Evolutionary conservation across 2,329 filamentous ascomycete genomes (phyloP).

Genomic region (Hypoxylon sp.): DNA sequence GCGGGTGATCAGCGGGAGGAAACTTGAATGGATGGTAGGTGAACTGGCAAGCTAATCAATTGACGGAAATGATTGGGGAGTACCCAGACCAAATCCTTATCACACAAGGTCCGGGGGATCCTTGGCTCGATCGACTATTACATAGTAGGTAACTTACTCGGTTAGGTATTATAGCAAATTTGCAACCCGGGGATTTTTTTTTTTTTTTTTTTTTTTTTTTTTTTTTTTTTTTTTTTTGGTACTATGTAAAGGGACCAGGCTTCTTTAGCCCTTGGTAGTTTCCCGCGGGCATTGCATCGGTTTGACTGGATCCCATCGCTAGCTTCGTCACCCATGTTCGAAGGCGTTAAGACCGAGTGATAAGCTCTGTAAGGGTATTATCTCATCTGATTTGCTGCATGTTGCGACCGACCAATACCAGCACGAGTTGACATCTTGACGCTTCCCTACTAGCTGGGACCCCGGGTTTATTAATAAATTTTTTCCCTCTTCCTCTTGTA

Average conservation of each 20-base stretch:
- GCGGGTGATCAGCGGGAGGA: neutral
- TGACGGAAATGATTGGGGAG: neutral
- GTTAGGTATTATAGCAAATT: neutral
- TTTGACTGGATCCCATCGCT: neutral
- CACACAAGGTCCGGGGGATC: neutral
- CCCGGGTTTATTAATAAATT: neutral
- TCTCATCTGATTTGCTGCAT: conserved; percentile 46
- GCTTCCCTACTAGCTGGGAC: conserved; percentile 12
- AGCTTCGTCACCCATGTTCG: conserved; percentile 16
- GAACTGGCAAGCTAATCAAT: neutral
- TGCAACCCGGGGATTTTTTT: too few relatives aligned
- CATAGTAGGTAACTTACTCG: too few relatives aligned
- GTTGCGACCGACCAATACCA: conserved; percentile 31
- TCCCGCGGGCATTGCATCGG: neutral
- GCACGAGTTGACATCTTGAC: conserved; percentile 29
- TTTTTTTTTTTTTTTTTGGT: too few relatives aligned
- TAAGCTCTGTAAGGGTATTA: conserved; percentile 43
- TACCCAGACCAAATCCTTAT: neutral
- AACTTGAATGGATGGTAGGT: neutral
- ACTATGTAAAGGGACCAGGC: too few relatives aligned
- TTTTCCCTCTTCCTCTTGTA: conserved; percentile 1
- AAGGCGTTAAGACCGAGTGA: conserved; percentile 34
- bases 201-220: neutral
- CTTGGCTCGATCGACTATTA: conserved; percentile 13
- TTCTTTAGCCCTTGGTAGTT: too few relatives aligned